These are phyloP conservation scores for Alternaria triticimaculans DNA, from an alignment of 2,329 filamentous ascomycete species.

Conservation along the genomic window DNA sequence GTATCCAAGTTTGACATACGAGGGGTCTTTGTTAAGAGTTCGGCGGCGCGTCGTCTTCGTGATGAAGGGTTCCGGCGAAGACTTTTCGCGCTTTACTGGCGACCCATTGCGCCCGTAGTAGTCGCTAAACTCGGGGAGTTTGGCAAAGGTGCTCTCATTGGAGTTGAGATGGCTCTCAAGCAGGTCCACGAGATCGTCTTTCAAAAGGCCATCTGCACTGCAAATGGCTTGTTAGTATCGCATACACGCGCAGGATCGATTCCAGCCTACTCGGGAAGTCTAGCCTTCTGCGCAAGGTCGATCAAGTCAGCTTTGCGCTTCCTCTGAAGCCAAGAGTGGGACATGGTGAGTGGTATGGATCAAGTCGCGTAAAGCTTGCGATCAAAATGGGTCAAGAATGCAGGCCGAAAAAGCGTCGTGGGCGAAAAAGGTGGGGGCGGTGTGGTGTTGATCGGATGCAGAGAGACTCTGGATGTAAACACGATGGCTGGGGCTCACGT, in stretches of 20 bases:
- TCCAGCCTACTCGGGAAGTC: slow-evolving; percentile 69
- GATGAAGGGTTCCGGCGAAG: slow-evolving; percentile 44
- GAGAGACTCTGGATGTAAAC: slow-evolving; percentile 29
- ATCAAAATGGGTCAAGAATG: slow-evolving; percentile 40
- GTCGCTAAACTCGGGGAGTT: slow-evolving; percentile 69
- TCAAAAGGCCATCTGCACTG: slow-evolving; percentile 75
- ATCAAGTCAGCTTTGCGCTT: slow-evolving; percentile 83
- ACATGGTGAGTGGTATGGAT: slow-evolving; percentile 61
- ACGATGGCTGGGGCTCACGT: slow-evolving; percentile 31
- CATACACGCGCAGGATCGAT: background rate
- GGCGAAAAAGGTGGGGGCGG: slow-evolving; percentile 18
- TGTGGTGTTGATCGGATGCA: slow-evolving; percentile 31
- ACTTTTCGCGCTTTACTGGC: slow-evolving; percentile 57
- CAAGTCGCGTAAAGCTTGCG: slow-evolving; percentile 59
- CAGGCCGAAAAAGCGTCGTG: slow-evolving; percentile 23
- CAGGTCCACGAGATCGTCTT: slow-evolving; percentile 73
- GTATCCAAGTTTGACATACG: slow-evolving; percentile 31
- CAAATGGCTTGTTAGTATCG: slow-evolving; percentile 22
- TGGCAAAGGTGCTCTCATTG: slow-evolving; percentile 70
- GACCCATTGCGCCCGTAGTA: slow-evolving; percentile 75
- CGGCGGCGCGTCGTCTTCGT: slow-evolving; percentile 43
- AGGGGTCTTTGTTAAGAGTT: slow-evolving; percentile 42
- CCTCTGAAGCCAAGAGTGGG: slow-evolving; percentile 73
- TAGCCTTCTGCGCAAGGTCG: slow-evolving; percentile 74
- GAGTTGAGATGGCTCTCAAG: slow-evolving; percentile 53